A percentile compares a stretch with the other conserved stretches of the same genome.
Conservation (phyloP, 192 early-diverging fungal genomes). For the Hyaloraphidium curvatum region DNA sequence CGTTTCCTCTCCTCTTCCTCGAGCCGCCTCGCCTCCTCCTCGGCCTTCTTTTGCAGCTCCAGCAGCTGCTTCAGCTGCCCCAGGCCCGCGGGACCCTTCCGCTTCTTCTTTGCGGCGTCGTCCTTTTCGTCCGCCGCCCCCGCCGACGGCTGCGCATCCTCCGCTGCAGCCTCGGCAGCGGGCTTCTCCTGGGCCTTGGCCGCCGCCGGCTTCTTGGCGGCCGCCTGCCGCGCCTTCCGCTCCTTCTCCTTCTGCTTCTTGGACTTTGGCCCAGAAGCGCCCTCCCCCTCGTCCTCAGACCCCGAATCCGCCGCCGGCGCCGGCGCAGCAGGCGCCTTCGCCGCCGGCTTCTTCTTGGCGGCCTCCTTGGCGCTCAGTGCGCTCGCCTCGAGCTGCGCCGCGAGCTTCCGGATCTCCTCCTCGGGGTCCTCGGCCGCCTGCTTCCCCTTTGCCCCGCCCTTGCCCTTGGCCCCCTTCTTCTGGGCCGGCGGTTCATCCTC, state of each 20-base stretch:
- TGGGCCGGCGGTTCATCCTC: too few species aligned
- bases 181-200: conserved; percentile 18
- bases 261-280: conserved; percentile 36
- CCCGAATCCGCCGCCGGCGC: conserved; percentile 7
- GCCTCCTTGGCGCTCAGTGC: too few species aligned
- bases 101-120: not conserved
- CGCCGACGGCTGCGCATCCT: conserved; percentile 16
- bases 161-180: conserved; percentile 22
- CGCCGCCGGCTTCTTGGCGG: conserved; percentile 7
- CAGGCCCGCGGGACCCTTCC: conserved; percentile 7
- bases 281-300: conserved; percentile 20
- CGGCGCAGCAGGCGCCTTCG: too few species aligned
- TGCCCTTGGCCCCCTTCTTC: conserved; percentile 32
- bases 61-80: conserved; percentile 31
- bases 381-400: too few species aligned
- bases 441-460: conserved; percentile 30
- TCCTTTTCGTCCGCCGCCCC: conserved; percentile 3
- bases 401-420: too few species aligned
- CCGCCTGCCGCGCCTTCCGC: conserved; percentile 55
- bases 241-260: conserved; percentile 79
- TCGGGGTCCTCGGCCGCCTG: conserved; percentile 11
- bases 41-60: conserved; percentile 49
- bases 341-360: too few species aligned
- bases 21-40: conserved; percentile 49
- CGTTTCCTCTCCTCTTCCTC: conserved; percentile 48